Conservation (phyloP, 139 green algal species). For the Closterium sp. region DNA sequence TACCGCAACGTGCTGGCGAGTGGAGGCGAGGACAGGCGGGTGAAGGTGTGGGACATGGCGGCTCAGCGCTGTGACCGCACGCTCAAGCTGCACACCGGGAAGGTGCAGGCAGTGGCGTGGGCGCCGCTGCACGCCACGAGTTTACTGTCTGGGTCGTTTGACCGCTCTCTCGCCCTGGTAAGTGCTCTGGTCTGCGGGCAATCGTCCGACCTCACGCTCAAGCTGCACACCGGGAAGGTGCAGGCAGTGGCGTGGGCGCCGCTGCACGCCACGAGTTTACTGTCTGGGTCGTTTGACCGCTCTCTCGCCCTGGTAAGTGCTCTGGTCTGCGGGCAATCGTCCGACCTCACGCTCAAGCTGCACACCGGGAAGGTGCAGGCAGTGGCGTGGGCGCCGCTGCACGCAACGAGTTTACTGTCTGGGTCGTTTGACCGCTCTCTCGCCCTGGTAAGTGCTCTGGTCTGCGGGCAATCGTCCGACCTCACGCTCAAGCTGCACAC, state of each 20-base stretch:
- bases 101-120: constrained; percentile 92
- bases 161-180: constrained; percentile 58
- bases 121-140: constrained; percentile 82
- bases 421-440: too few species aligned
- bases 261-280: constrained; percentile 75
- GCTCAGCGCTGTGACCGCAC: constrained; percentile 67
- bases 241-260: constrained; percentile 94
- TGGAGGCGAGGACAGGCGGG: constrained; percentile 74
- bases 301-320: constrained; percentile 27
- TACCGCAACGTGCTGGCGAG: constrained; percentile 90
- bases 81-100: constrained; percentile 82
- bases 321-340: too few species aligned
- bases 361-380: too few species aligned
- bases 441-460: constrained; percentile 63
- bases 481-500: too few species aligned
- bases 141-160: constrained; percentile 86
- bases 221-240: constrained; percentile 76
- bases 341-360: too few species aligned
- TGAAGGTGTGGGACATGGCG: constrained; percentile 76
- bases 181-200: too few species aligned
- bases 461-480: too few species aligned
- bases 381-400: too few species aligned
- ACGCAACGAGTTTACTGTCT: too few species aligned
- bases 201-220: constrained; percentile 80
- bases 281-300: constrained; percentile 85